Percentiles rank a stretch among this genome's conserved stretches.
Conservation (phyloP, 1,284 basidiomycete genomes). For the Pisolithus thermaeus region DNA sequence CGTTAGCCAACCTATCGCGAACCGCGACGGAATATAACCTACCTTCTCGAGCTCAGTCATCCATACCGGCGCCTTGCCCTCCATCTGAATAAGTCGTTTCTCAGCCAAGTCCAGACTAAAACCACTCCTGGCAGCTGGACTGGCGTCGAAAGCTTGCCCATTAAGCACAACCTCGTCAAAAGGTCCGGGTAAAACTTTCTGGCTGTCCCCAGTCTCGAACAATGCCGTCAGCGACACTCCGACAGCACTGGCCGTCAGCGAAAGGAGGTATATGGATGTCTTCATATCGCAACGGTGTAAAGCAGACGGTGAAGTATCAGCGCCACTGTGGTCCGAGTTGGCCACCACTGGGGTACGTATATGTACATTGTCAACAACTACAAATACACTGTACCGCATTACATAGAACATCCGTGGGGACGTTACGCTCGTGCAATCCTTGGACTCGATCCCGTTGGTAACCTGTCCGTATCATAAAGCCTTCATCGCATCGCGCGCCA, state of each 20-base stretch:
- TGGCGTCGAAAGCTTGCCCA: slow-evolving; percentile 19
- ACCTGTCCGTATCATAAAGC: too few relatives aligned
- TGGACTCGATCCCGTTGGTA: too few relatives aligned
- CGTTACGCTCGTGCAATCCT: too few relatives aligned
- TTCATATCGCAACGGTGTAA: slow-evolving; percentile 10
- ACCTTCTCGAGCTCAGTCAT: slow-evolving; percentile 85
- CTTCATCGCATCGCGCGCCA: too few relatives aligned
- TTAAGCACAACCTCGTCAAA: slow-evolving; percentile 19
- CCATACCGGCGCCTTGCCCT: slow-evolving; percentile 63
- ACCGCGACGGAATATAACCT: background rate
- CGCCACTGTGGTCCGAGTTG: too few relatives aligned
- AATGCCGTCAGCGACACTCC: slow-evolving; percentile 14
- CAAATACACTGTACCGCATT: too few relatives aligned
- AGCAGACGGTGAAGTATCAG: too few relatives aligned
- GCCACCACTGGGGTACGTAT: too few relatives aligned
- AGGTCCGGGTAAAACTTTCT: background rate
- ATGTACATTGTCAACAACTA: too few relatives aligned
- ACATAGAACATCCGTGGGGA: too few relatives aligned
- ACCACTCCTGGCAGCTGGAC: slow-evolving; percentile 23
- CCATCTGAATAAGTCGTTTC: slow-evolving; percentile 69
- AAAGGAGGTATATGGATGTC: slow-evolving; percentile 15
- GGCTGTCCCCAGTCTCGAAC: slow-evolving; percentile 6
- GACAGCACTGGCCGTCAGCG: slow-evolving; percentile 15
- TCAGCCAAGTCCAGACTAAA: slow-evolving; percentile 65
- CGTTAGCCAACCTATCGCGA: background rate